Conservation (phyloP, 2,329 filamentous ascomycete genomes). For the Trichoderma endophyticum region DNA sequence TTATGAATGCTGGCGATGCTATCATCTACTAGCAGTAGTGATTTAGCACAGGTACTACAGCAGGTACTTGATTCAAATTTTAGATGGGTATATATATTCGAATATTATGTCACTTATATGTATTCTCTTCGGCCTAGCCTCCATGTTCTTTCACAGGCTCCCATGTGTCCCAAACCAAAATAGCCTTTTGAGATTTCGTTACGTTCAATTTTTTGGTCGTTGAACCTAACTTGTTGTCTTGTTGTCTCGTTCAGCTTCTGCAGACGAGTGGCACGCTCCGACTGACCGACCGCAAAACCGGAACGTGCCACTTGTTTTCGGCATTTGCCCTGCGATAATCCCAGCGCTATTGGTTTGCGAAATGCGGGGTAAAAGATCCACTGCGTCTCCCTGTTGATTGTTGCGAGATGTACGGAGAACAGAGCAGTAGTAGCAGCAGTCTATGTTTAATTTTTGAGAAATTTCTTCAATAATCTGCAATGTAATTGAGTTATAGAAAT, state of each 20-base stretch:
- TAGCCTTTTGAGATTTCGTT: too few relatives aligned
- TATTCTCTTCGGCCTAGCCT: too few relatives aligned
- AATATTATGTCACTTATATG: too few relatives aligned
- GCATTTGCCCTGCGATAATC: not conserved
- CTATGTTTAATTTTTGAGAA: not conserved
- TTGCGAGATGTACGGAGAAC: not conserved
- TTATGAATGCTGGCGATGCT: not conserved
- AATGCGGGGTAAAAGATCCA: not conserved
- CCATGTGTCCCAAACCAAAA: too few relatives aligned
- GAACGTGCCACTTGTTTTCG: not conserved
- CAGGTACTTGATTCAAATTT: not conserved
- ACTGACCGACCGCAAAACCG: not conserved
- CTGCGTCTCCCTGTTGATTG: not conserved
- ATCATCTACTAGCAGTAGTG: not conserved
- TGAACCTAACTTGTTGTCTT: not conserved
- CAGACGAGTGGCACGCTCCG: not conserved
- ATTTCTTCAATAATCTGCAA: not conserved
- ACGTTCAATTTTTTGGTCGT: too few relatives aligned
- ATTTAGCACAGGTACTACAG: not conserved
- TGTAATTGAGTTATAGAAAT: not conserved
- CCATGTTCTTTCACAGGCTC: too few relatives aligned
- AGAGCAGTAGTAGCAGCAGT: not conserved
- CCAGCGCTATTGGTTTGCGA: not conserved
- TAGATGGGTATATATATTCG: not conserved
- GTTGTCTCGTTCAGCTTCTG: not conserved